Conservation (phyloP, 2,329 filamentous ascomycete genomes). For the Mycosphaerella arachidis region DNA sequence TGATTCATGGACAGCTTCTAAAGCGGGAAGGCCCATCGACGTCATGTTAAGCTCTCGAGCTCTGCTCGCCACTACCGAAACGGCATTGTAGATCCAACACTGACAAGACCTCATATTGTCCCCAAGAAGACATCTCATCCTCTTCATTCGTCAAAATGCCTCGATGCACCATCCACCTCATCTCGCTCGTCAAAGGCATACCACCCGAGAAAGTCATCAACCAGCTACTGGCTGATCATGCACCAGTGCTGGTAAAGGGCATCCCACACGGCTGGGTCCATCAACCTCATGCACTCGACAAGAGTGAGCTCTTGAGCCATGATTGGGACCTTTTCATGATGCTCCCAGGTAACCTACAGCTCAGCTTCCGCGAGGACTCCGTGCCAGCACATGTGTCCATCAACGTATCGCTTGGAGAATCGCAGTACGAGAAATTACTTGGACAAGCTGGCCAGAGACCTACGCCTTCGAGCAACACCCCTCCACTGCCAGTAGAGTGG, state of each 20-base stretch:
- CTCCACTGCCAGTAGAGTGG: conserved; percentile 4
- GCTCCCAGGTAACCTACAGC: neutral
- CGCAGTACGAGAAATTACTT: neutral
- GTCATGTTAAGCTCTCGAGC: neutral
- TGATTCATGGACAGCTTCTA: neutral
- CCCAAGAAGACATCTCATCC: neutral
- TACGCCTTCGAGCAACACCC: neutral
- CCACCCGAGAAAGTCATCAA: neutral
- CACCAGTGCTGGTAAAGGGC: conserved; percentile 8
- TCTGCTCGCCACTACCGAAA: neutral
- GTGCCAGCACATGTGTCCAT: neutral
- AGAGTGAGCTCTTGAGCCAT: conserved; percentile 1
- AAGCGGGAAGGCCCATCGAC: neutral
- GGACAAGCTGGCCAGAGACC: neutral
- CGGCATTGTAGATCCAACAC: neutral
- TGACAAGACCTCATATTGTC: neutral
- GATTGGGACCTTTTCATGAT: conserved; percentile 15
- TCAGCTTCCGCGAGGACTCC: neutral
- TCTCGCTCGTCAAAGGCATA: neutral
- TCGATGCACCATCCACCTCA: neutral
- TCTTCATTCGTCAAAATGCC: neutral
- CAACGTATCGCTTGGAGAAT: neutral
- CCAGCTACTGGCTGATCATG: neutral
- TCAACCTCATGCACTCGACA: conserved; percentile 9
- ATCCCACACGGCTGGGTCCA: conserved; percentile 17